Base-by-base conservation (phyloP, 139 green algal species). In the Chlamydomonas sphaeroides region DNA sequence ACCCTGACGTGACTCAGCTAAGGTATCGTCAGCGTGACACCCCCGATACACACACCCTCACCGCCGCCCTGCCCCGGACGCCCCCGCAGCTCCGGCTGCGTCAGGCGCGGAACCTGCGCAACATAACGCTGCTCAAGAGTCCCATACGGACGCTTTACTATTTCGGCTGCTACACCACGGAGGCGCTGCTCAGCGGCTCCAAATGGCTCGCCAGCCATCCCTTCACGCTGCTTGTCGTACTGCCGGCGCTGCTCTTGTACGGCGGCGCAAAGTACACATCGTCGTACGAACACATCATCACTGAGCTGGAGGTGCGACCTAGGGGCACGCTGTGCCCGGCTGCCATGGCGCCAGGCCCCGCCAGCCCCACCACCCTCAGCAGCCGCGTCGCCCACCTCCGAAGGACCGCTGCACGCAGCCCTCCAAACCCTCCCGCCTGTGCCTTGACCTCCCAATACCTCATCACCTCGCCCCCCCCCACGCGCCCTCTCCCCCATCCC, bases 131-230 rank as follows among this genome's bases (percentile, higher is more conserved):
- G 28, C 84, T 90, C 3, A 53, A 84, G 30, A 83, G 85, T 4
- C 93, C 93, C 0, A 28, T 93, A 0, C 68, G 61, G 39, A 97
- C 93, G 3, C 69, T 95, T 0, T 88, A 84, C 42, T 92, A 92
- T 28, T 95, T 95, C 59, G 41, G 10, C 2, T 68, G 67, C 8
- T 93, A 86, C 62, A 56, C 86, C 1, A 67, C 56, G 5, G 36
- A 41, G 1, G 85, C 87, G 32, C 62, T 85, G 1, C 66, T 45
- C 25, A 71, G 41, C 10, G 87, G 90, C 32, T 39, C 84, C 0
- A 62, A 72, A 41, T 97, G 94, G 91, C 69, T 93, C 1, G 71
- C 80, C 18, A 79, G 76, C 21, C 92, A 97, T 77, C 93, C 89
- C 2, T 51, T 94, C 53, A 95, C 91, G 3, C 80, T 97, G 41